A percentile compares a stretch with the other conserved stretches of the same genome.
phyloP scores from a whole-genome alignment of 2,329 filamentous ascomycete genomes.

The Kalmusia sp. region DNA sequence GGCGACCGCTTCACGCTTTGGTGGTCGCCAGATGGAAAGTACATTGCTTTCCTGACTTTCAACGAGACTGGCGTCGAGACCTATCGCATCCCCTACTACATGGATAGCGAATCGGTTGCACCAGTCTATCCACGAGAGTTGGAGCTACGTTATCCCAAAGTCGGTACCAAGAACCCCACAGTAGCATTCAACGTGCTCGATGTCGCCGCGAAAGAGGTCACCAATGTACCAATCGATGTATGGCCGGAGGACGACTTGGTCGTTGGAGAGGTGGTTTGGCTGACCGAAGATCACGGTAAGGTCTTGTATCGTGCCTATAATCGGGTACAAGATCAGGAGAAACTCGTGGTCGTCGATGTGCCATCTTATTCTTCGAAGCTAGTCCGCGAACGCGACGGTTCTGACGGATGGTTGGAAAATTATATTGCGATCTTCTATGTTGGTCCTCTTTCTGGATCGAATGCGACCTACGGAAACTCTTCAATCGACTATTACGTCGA shows the following conservation, averaged over 20 bases:
- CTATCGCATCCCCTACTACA: conserved; percentile 72
- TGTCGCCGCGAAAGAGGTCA: conserved; percentile 55
- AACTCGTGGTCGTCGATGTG: conserved; percentile 66
- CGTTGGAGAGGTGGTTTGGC: conserved; percentile 72
- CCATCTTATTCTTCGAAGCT: conserved; percentile 54
- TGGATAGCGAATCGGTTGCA: conserved; percentile 63
- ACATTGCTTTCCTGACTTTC: conserved; percentile 63
- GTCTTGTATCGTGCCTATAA: conserved; percentile 72
- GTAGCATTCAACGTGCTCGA: conserved; percentile 67
- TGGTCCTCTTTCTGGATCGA: conserved; percentile 48
- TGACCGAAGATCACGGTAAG: conserved; percentile 66
- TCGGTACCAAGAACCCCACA: conserved; percentile 71
- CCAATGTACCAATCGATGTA: conserved; percentile 60
- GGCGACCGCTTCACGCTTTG: conserved; percentile 60
- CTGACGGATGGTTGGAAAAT: conserved; percentile 69
- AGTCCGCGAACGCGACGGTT: conserved; percentile 65
- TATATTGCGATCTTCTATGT: conserved; percentile 63
- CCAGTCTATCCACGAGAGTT: conserved; percentile 69
- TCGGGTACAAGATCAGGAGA: conserved; percentile 71
- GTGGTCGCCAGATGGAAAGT: conserved; percentile 64
- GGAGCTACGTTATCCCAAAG: conserved; percentile 72
- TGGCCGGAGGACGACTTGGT: conserved; percentile 68
- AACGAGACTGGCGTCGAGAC: conserved; percentile 72
- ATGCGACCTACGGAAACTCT: conserved; percentile 45
- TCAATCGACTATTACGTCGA: conserved; percentile 66